Evolutionary conservation across 164 flowering plant species (phyloP).

Genomic region (Platanus orientalis): DNA sequence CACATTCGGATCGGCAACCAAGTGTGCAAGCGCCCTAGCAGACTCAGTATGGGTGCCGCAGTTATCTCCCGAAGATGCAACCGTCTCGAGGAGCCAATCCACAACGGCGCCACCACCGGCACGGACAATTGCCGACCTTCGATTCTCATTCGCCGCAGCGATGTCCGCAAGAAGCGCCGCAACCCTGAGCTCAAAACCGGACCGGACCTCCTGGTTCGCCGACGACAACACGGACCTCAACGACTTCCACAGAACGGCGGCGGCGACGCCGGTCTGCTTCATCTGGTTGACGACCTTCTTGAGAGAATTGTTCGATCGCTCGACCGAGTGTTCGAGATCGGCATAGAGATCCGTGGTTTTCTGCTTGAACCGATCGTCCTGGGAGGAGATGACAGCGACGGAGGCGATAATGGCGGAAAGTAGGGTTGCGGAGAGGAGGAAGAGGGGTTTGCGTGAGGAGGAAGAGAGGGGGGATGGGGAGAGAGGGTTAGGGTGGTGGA

Average conservation of each 20-base stretch:
- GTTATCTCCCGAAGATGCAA: constrained; percentile 39
- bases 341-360: constrained; percentile 18
- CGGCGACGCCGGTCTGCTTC: constrained; percentile 76
- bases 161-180: constrained; percentile 91
- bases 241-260: constrained; percentile 82
- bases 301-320: constrained; percentile 40
- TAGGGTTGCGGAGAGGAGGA: constrained; percentile 48
- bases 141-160: constrained; percentile 60
- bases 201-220: constrained; percentile 80
- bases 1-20: constrained; percentile 76
- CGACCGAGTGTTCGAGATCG: constrained; percentile 34
- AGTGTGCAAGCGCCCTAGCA: constrained; percentile 84
- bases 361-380: constrained; percentile 4
- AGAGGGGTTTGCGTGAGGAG: constrained; percentile 23
- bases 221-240: constrained; percentile 75
- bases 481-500: constrained; percentile 16
- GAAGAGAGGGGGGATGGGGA: constrained; percentile 16
- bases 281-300: constrained; percentile 37
- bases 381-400: constrained; percentile 12
- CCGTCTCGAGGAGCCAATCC: constrained; percentile 91
- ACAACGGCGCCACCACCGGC: constrained; percentile 95
- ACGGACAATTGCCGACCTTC: constrained; percentile 74
- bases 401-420: constrained; percentile 32
- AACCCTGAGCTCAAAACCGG: constrained; percentile 82
- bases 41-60: constrained; percentile 78